Base-by-base conservation (phyloP, 805 yeast species). In the Grigorovia jiainica region DNA sequence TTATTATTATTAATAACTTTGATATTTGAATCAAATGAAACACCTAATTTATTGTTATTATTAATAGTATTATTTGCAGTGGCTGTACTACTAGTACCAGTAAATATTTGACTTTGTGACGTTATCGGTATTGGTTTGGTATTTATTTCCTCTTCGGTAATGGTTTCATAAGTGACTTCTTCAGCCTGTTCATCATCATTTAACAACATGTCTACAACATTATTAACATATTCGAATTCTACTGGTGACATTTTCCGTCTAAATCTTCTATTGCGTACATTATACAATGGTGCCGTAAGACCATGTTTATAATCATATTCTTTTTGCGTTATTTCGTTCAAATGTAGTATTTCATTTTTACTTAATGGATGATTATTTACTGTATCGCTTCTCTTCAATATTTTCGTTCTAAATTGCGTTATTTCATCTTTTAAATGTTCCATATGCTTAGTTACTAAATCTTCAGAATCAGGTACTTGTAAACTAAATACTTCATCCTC, bases 171-270 rank as follows among this genome's bases (percentile, higher is more conserved):
- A 30, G 73, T 73, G 20, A 82, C 74, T 36, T 80, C 86, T 57
- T 85, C 89, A 1, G 97, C 95, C 44, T 82, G 87, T 31, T 75
- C 84, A 58, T 90, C 98, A 36, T 78, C 63, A 47, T 75, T 68
- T 24, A 90, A 67, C 40, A 90, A 65, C 55, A 81, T 86, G 44
- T 84, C 83, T 4, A 90, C 95, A 42, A 76, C 76, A 30, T 73
- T 73, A 49, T 90, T 96, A 7, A 87, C 78, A 47, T 78, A 79
- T 43, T 86, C 84, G 55, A 87, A 77, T 19, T 83, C 79, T 34
- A 79, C 69, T 40, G 78, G 79, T 42, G 80, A 78, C 47, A 84
- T 72, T 44, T 82, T 77, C 41, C 81, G 75, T 39, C 86, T 78
- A 55, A 84, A 80, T 46, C 92, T 71, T 35, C 87, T 67, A 46